Evolutionary conservation across 306 rosid genomes (phyloP).

Genomic region (Morella rubra): DNA sequence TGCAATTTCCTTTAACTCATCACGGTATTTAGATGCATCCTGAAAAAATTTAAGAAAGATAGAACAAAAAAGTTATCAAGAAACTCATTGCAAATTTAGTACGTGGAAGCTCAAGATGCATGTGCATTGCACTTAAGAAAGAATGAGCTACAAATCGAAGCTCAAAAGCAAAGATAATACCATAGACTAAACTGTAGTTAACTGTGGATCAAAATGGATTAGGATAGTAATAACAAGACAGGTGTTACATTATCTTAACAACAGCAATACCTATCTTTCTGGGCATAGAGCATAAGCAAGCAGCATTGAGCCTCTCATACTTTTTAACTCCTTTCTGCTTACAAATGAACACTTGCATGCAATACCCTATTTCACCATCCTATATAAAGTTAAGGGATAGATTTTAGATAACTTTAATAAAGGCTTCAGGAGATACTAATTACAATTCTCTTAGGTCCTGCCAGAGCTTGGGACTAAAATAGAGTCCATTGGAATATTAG

Average conservation of each 20-base stretch:
- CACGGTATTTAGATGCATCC: constrained; percentile 93
- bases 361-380: not conserved
- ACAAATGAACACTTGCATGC: not conserved
- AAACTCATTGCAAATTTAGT: constrained; percentile 1
- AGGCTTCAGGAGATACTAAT: not conserved
- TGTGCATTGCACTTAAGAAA: constrained; percentile 1
- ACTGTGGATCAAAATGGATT: not conserved
- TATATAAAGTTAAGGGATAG: not conserved
- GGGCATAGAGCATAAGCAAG: not conserved
- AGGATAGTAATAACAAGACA: not conserved
- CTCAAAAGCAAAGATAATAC: not conserved
- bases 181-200: not conserved
- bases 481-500: not conserved
- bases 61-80: not conserved
- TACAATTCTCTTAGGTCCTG: constrained; percentile 2
- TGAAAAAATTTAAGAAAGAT: constrained; percentile 7
- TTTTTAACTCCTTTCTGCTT: not conserved
- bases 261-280: not conserved
- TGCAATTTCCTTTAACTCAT: constrained; percentile 72
- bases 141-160: not conserved
- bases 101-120: constrained; percentile 9
- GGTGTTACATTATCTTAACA: not conserved
- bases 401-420: not conserved
- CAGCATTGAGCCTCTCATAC: not conserved
- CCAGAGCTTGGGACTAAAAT: constrained; percentile 5